Base-by-base conservation (phyloP, 2,329 filamentous ascomycete genomes). In the Penicillium sp. region DNA sequence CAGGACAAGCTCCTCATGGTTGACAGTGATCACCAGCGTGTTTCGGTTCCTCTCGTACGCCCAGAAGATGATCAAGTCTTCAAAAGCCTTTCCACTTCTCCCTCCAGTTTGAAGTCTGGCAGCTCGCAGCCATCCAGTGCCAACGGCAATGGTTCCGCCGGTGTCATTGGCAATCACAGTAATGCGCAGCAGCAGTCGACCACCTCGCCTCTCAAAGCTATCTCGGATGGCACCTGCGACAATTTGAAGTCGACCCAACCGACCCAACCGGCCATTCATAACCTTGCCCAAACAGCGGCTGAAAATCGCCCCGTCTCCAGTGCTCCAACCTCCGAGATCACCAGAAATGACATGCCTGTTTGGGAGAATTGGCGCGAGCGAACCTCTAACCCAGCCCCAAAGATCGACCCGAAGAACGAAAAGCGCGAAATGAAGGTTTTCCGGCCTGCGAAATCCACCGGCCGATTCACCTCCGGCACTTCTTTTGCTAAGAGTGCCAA, bases 11-110 rank as follows among this genome's bases (percentile, higher is more conserved):
- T 99, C 79, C 88, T 89, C 0, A 79, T 97, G 27, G 92, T 92
- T 62, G 90, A 95, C 63, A 89, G 91, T 67, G 90, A 96, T 54
- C 84, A 88, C 43, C 91, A 89, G 70, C 94, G 93, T 67, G 79
- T 97, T 11, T 92, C 90, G 14, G 88, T 99, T 32, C 94, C 94
- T 2, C 88, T 99, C 61, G 92, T 96, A 39, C 86, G 94, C 27
- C 94, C 94, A 0, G 94, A 97, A 72, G 88, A 96, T 64, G 91
- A 96, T 53, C 80, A 79, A 3, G 76, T 85, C 0, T 97, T 95
- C 77, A 94, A 89, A 64, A 83, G 87, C 62, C 81, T 97, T 45
- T 85, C 79, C 64, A 92, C 88, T 1, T 79, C 80, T 40, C 64
- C 75, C 2, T 60, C 67, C 45, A 45, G 44, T 14, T 31, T 59